Evolutionary conservation across 2,329 filamentous ascomycete genomes (phyloP), one percentile per base, ranked within the genome.

Genomic region (Cercospora sp.): DNA sequence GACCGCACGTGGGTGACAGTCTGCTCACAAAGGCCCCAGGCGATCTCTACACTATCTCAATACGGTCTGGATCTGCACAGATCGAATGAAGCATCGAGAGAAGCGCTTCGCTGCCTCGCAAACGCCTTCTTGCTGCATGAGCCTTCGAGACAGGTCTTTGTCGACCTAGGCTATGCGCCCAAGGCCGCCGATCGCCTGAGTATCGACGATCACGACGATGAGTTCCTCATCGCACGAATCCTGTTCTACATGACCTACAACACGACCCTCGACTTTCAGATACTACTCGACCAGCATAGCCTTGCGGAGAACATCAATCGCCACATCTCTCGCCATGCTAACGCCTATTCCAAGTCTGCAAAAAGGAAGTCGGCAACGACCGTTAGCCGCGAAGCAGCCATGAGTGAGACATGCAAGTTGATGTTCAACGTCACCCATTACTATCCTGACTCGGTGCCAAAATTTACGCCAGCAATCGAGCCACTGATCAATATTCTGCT

Each of bases 401-500:
- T 98, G 42, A 85, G 85, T 8, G 94, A 98, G 79, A 94, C 91
- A 0, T 82, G 95, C 60, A 97, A 96, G 76, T 84, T 98, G 48
- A 81, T 96, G 62, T 98, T 96, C 84, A 97, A 97, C 79, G 84
- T 97, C 63, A 91, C 91, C 1, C 89, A 94, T 74, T 89, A 89
- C 75, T 90, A 90, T 74, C 87, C 89, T 3, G 84, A 89, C 51
- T 84, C 90, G 28, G 80, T 82, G 4, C 78, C 82, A 0, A 80
- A 83, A 0, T 96, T 97, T 76, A 87, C 87, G 1, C 81, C 86
- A 23, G 88, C 90, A 2, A 85, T 96, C 51, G 85, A 89, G 10
- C 84, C 88, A 67, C 87, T 98, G 30, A 83, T 94, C 66, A 86
- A 87, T 55, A 86, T 97, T 18, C 82, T 98, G 16, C 79, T 80